Conservation (phyloP, 2,329 filamentous ascomycete genomes). For the Aphanocladium album region DNA sequence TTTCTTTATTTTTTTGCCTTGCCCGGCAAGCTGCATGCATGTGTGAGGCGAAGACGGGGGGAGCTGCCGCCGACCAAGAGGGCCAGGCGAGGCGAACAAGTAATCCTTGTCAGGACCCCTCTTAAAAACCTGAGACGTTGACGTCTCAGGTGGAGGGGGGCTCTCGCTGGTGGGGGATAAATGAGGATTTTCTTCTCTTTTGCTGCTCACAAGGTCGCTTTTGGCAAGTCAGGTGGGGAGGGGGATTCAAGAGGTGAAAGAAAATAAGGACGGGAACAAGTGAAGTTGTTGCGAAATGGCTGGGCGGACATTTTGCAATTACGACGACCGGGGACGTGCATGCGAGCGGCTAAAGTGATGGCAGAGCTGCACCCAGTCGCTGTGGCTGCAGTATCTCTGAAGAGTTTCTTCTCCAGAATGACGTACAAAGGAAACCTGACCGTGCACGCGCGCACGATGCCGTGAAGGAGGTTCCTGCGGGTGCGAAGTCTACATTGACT, state of each 20-base stretch:
- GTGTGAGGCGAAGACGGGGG: background rate
- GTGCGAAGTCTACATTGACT: background rate
- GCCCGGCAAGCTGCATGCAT: background rate
- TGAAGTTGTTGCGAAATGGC: no score
- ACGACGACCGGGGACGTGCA: background rate
- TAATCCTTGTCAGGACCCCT: background rate
- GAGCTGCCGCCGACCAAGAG: background rate
- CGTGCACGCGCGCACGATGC: background rate
- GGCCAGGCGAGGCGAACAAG: background rate
- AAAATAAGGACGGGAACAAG: no score
- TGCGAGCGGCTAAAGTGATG: slow-evolving; percentile 4
- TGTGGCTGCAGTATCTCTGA: background rate
- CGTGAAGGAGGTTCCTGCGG: background rate
- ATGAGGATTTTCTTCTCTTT: background rate
- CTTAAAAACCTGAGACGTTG: slow-evolving; percentile 17
- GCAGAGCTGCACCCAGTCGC: background rate
- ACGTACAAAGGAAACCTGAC: background rate
- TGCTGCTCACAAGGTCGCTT: background rate
- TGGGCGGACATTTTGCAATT: background rate
- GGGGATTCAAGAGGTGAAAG: background rate
- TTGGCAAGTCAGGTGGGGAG: background rate
- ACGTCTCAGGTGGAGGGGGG: slow-evolving; percentile 17
- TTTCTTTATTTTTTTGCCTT: background rate
- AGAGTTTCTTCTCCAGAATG: background rate
- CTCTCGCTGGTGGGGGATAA: background rate